phyloP scores from a whole-genome alignment of 331 rosid genomes.

The Quercus phellos region DNA sequence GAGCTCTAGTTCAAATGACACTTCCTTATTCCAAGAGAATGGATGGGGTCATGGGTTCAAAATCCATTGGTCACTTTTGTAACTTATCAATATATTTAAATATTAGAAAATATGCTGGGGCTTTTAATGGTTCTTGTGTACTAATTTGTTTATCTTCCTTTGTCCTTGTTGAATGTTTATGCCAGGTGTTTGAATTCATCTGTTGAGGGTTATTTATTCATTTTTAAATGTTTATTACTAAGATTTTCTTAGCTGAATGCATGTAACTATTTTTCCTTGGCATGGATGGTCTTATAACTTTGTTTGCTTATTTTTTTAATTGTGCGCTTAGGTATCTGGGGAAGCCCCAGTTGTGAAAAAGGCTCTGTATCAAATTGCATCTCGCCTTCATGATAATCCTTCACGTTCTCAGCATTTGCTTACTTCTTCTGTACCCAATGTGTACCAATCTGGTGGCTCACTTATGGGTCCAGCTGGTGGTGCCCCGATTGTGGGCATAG shows the following conservation, averaged over 20 bases:
- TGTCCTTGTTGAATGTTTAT: background rate
- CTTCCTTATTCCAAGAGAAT: too few species aligned
- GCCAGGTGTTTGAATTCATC: background rate
- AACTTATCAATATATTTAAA: too few species aligned
- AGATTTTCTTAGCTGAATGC: background rate
- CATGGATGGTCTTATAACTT: background rate
- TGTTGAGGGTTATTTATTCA: background rate
- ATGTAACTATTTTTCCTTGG: too few species aligned
- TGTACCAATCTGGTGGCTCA: slow-evolving; percentile 58
- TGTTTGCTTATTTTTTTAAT: slow-evolving; percentile 3
- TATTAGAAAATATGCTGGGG: background rate
- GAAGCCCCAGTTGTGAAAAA: slow-evolving; percentile 73
- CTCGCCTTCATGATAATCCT: slow-evolving; percentile 89
- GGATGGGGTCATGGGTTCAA: too few species aligned
- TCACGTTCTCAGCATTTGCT: slow-evolving; percentile 93
- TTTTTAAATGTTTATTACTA: background rate
- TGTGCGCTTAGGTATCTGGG: slow-evolving; percentile 69
- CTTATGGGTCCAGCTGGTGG: slow-evolving; percentile 69
- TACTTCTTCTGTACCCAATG: slow-evolving; percentile 53
- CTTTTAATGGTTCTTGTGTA: background rate
- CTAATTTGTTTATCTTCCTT: background rate
- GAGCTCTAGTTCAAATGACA: too few species aligned
- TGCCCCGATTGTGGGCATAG: slow-evolving; percentile 77
- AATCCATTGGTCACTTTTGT: too few species aligned
- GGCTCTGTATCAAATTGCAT: slow-evolving; percentile 77